Evolutionary conservation across 805 yeast species (phyloP), one percentile per base, ranked within the genome.

Genomic region (Yarrowia sp.): DNA sequence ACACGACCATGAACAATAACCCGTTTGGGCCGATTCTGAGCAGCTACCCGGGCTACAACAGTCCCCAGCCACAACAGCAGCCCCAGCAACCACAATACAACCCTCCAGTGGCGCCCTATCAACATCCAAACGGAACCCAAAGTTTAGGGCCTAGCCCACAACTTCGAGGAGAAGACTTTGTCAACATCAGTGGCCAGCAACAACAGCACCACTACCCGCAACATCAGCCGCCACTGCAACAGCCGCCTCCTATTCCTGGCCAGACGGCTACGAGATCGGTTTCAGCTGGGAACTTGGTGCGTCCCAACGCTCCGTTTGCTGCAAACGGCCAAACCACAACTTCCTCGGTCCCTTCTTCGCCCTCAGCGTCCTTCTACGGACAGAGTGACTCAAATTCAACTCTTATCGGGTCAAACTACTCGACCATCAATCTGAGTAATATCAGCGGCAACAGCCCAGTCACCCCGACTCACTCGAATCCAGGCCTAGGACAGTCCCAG

Each of bases 311-410:
- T 14, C 67, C 67, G 2, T 63, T 63, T 46, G 45, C 45, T 8
- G 59, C 26, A 5, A 38, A 38, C 36, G 45, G 59, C 16, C 11
- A 19, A 1, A 15, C 42, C 12, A 14, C 35, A 4, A 42, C 63
- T 1, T 48, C 56, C 3, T 48, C 56, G 7, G 45, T 49, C n/a
- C 67, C 67, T 0, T 41, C 43, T 3, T 63, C 67, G 8, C 55
- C 67, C 1, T 36, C 67, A 2, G 46, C 67, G 22, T 48, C 67
- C 10, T 22, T 59, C 11, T 59, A 59, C 42, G 52, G 65, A 43
- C 65, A 59, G 11, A 59, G 65, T 15, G 65, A 59, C 52, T 35
- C 52, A 7, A 59, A 59, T 35, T 59, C 65, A 3, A 59, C 65
- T 11, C 52, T 59, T 5, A 45, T 59, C 16, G 52, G 52, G 15